A percentile compares a stretch with the other conserved stretches of the same genome.
These are phyloP conservation scores for Guadua angustifolia DNA, from an alignment of 176 grass and related monocot genomes.

Conservation along the genomic window DNA sequence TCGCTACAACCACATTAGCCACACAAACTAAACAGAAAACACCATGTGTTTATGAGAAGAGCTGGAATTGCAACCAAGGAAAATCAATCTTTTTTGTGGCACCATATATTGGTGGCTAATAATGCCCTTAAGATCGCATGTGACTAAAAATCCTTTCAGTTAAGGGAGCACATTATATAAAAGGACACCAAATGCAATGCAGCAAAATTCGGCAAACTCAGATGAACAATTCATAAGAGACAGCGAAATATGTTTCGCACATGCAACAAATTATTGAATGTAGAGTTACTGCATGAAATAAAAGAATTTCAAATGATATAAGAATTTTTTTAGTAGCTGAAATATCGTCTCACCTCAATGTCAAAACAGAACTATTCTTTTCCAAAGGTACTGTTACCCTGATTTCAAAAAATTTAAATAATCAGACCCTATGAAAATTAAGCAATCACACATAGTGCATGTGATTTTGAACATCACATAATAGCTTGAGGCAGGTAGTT, in stretches of 20 bases:
- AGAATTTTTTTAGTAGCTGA: background rate
- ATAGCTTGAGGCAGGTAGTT: background rate
- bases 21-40: no score
- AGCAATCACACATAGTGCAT: constrained; percentile 16
- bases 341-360: constrained; percentile 64
- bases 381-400: constrained; percentile 92
- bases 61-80: no score
- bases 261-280: background rate
- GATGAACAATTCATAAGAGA: constrained; percentile 28
- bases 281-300: background rate
- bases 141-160: no score
- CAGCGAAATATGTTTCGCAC: constrained; percentile 4
- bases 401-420: constrained; percentile 36
- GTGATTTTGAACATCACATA: background rate
- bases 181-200: background rate
- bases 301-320: background rate
- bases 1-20: no score
- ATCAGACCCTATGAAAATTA: constrained; percentile 38
- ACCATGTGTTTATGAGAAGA: no score
- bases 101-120: no score
- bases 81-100: no score
- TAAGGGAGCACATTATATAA: no score
- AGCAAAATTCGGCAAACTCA: constrained; percentile 8
- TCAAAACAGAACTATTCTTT: constrained; percentile 88
- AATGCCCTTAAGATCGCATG: no score